These are phyloP conservation scores for Pseudocercospora eumusae DNA, from an alignment of 2,329 filamentous ascomycete species.

Conservation along the genomic window DNA sequence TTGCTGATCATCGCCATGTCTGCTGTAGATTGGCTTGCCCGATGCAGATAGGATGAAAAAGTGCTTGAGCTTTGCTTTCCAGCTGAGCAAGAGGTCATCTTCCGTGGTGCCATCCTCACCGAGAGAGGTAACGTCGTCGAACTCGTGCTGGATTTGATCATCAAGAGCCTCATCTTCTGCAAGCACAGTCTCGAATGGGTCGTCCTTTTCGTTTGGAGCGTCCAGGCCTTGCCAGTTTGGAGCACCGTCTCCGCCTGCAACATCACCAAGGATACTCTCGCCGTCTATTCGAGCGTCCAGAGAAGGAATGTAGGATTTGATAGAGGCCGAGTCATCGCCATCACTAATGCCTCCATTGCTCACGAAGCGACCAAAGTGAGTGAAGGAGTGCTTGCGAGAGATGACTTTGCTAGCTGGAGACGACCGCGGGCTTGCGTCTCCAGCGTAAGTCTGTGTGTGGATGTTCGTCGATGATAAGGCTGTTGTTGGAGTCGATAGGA, in stretches of 20 bases:
- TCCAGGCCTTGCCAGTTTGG: conserved; percentile 69
- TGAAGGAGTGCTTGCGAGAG: conserved; percentile 45
- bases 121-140: conserved; percentile 69
- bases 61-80: conserved; percentile 94
- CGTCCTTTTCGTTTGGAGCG: conserved; percentile 58
- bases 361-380: conserved; percentile 45
- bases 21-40: conserved; percentile 94
- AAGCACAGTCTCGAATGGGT: conserved; percentile 61
- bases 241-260: conserved; percentile 63
- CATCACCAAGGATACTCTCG: conserved; percentile 77
- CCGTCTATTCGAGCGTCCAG: conserved; percentile 67
- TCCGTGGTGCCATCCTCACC: conserved; percentile 57
- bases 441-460: conserved; percentile 72
- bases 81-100: conserved; percentile 63
- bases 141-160: conserved; percentile 72
- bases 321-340: conserved; percentile 64
- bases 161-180: conserved; percentile 54
- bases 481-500: conserved; percentile 72
- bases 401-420: conserved; percentile 37
- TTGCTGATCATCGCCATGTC: conserved; percentile 85
- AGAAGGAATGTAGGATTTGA: conserved; percentile 67
- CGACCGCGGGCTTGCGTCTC: conserved; percentile 41
- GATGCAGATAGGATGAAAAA: conserved; percentile 95
- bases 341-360: conserved; percentile 55
- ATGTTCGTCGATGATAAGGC: conserved; percentile 80